phyloP scores from a whole-genome alignment of 2,329 filamentous ascomycete genomes.

The Cercospora canescens region DNA sequence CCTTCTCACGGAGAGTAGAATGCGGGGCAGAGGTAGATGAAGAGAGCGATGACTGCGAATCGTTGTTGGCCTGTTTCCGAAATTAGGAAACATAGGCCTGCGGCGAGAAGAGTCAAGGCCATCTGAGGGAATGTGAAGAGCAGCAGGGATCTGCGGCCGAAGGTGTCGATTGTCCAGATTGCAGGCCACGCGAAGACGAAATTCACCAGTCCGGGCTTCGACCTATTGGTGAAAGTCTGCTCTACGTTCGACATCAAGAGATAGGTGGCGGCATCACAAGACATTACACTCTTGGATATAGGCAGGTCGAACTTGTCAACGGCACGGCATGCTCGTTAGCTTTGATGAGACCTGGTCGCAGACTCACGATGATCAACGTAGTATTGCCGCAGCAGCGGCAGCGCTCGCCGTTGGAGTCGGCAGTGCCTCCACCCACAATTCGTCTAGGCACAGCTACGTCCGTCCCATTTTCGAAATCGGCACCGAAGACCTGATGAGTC shows the following conservation, averaged over 20 bases:
- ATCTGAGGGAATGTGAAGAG: conserved; percentile 49
- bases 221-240: background rate
- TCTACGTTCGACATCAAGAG: background rate
- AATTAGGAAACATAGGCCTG: conserved; percentile 45
- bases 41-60: conserved; percentile 41
- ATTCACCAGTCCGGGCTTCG: conserved; percentile 47
- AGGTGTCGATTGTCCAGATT: conserved; percentile 40
- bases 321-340: background rate
- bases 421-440: background rate
- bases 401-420: too few species aligned
- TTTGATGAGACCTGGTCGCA: background rate
- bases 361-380: background rate
- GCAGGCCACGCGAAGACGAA: conserved; percentile 46
- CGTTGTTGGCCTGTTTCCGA: conserved; percentile 41
- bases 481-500: background rate
- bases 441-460: background rate
- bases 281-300: background rate
- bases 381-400: background rate
- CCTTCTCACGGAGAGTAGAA: conserved; percentile 46
- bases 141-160: conserved; percentile 35
- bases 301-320: background rate
- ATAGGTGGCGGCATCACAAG: background rate
- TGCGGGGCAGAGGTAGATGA: conserved; percentile 56
- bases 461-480: background rate
- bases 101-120: conserved; percentile 50